These are phyloP conservation scores for Ceratocystis lukuohia DNA, from an alignment of 2,329 filamentous ascomycete species.

Conservation along the genomic window DNA sequence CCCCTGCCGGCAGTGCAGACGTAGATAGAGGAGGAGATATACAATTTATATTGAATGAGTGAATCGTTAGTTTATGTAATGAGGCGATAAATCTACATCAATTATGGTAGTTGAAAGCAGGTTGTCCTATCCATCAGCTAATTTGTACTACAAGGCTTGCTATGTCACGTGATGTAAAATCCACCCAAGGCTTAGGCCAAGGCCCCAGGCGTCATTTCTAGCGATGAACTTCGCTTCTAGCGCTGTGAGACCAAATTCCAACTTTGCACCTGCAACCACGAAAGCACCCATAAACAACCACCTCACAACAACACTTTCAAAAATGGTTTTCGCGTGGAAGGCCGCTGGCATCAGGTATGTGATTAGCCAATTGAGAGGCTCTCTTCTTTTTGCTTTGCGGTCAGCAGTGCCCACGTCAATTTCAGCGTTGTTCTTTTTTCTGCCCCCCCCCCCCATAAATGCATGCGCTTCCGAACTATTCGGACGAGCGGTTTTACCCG, in stretches of 20 bases:
- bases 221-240: slow-evolving; percentile 11
- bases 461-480: slow-evolving; percentile 23
- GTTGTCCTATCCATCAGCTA: neutral
- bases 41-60: neutral
- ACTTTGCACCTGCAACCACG: slow-evolving; percentile 3
- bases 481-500: slow-evolving; percentile 16
- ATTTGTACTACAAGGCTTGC: neutral
- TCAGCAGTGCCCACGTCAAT: slow-evolving; percentile 58
- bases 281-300: slow-evolving; percentile 21
- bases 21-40: neutral
- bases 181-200: neutral
- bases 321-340: slow-evolving; percentile 98
- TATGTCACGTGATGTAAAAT: neutral
- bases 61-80: neutral
- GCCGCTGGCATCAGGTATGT: slow-evolving; percentile 89
- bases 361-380: slow-evolving; percentile 18
- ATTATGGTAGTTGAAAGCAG: neutral
- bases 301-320: slow-evolving; percentile 33
- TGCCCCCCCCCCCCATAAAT: slow-evolving; percentile 7
- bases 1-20: neutral
- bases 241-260: slow-evolving; percentile 1
- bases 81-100: neutral
- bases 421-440: slow-evolving; percentile 15
- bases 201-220: slow-evolving; percentile 14
- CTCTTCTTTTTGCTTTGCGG: slow-evolving; percentile 56